Percentiles rank a stretch among this genome's conserved stretches.
phyloP scores from a whole-genome alignment of 208 protist genomes.

The Crithidia brevicula region DNA sequence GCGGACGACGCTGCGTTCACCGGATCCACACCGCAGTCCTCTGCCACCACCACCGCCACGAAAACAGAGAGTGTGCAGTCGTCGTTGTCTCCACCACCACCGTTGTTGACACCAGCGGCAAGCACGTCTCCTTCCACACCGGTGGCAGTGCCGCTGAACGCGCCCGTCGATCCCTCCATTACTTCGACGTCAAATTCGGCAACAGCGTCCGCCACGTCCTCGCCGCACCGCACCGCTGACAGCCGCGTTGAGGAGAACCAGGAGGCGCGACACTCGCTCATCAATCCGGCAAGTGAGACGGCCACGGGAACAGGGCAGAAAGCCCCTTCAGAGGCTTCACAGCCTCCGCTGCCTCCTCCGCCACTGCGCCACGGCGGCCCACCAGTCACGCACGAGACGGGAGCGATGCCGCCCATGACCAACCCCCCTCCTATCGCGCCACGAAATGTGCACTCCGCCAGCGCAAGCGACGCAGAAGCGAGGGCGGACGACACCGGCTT shows the following conservation, averaged over 20 bases:
- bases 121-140: too few species aligned
- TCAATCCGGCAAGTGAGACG: too few species aligned
- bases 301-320: too few species aligned
- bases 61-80: background rate
- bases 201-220: too few species aligned
- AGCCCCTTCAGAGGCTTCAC: background rate
- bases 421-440: slow-evolving; percentile 20
- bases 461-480: slow-evolving; percentile 9
- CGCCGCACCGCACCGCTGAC: too few species aligned
- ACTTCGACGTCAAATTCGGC: too few species aligned
- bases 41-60: background rate
- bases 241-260: too few species aligned
- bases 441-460: slow-evolving; percentile 5
- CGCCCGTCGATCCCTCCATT: too few species aligned
- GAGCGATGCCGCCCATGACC: slow-evolving; percentile 1
- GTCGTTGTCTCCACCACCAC: background rate
- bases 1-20: background rate
- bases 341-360: slow-evolving; percentile 1
- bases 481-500: slow-evolving; percentile 16
- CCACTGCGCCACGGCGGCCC: background rate
- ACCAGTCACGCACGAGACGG: background rate
- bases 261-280: too few species aligned
- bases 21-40: background rate
- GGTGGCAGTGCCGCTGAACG: background rate
- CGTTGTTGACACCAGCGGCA: slow-evolving; percentile 6